These are phyloP conservation scores for Hydrangea macrophylla DNA, from an alignment of 148 eudicot species.

Conservation along the genomic window DNA sequence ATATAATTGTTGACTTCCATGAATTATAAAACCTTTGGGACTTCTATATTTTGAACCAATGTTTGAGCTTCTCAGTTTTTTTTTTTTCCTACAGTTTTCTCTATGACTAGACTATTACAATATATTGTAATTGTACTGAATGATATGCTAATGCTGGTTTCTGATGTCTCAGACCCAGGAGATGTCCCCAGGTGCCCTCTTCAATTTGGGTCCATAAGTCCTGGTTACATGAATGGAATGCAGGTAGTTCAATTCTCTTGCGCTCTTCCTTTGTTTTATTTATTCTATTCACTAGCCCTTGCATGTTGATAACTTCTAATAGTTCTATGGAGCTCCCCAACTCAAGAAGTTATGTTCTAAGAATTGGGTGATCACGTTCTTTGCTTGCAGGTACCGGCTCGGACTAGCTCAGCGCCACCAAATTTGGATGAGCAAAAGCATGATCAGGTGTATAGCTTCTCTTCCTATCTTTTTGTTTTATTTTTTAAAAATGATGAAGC, in stretches of 20 bases:
- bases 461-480: not conserved
- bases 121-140: not conserved
- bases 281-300: not conserved
- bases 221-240: slow-evolving; percentile 68
- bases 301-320: not conserved
- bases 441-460: slow-evolving; percentile 50
- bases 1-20: not conserved
- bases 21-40: not conserved
- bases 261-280: not conserved
- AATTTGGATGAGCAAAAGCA: slow-evolving; percentile 74
- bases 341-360: not conserved
- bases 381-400: slow-evolving; percentile 64
- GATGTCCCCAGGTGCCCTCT: slow-evolving; percentile 53
- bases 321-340: not conserved
- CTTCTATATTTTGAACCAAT: not conserved
- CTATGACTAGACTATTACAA: not conserved
- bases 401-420: slow-evolving; percentile 89
- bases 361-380: not conserved
- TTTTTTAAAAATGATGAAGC: no score
- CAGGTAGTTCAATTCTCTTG: slow-evolving; percentile 39
- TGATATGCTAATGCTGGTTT: not conserved
- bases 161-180: slow-evolving; percentile 32
- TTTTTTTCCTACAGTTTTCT: not conserved
- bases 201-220: slow-evolving; percentile 84
- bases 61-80: not conserved